Evolutionary conservation across 2,329 filamentous ascomycete species (phyloP).

Genomic region (Talaromyces sp.): DNA sequence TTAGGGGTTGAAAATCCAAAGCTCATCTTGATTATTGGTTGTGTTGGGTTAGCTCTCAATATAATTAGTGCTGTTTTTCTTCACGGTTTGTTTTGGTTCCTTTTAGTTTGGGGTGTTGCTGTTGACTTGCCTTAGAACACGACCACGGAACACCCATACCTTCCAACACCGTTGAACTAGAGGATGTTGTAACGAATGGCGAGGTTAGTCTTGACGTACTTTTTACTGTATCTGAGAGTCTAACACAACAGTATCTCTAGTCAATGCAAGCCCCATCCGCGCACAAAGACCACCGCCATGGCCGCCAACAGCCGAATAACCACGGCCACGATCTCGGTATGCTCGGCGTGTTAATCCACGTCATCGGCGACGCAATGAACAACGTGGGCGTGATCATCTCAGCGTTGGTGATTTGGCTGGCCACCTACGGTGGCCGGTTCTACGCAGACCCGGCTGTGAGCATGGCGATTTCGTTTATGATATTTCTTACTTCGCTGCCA

Average conservation of each 20-base stretch:
- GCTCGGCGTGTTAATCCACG: constrained; percentile 65
- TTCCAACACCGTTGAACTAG: background rate
- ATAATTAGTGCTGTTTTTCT: constrained; percentile 61
- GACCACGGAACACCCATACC: background rate
- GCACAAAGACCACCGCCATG: constrained; percentile 7
- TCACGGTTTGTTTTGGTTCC: constrained; percentile 46
- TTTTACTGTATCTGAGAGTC: background rate
- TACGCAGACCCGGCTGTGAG: constrained; percentile 69
- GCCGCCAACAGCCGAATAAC: background rate
- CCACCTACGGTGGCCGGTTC: constrained; percentile 53
- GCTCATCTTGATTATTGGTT: constrained; percentile 65
- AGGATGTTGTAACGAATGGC: background rate
- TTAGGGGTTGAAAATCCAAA: constrained; percentile 60
- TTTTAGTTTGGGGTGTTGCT: too few species aligned
- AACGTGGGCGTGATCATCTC: constrained; percentile 71
- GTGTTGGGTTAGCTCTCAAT: constrained; percentile 62
- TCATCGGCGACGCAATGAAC: constrained; percentile 68
- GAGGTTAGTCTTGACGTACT: background rate
- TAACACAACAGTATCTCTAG: background rate
- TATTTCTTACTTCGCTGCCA: constrained; percentile 59
- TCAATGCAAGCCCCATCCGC: background rate
- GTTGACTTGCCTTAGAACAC: constrained; percentile 1
- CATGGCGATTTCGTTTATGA: constrained; percentile 68
- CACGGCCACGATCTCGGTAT: constrained; percentile 57
- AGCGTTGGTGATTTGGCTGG: constrained; percentile 64